Conservation (phyloP, 257 asterid genomes). For the Scutellaria galericulata region DNA sequence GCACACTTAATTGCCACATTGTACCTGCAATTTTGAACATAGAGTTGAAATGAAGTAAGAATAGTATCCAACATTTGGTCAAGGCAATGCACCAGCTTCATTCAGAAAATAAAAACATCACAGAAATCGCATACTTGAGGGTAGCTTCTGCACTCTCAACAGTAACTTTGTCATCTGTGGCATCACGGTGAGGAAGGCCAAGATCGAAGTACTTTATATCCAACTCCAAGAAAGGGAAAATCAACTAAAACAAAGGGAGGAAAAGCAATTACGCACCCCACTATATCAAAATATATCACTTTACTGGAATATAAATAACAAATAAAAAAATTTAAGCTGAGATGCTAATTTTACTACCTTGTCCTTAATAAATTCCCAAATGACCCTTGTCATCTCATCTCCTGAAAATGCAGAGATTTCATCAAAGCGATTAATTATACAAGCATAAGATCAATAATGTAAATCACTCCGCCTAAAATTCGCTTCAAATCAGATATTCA, state of each 20-base stretch:
- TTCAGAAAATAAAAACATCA: neutral
- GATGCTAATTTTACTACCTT: conserved; percentile 55
- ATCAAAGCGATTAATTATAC: neutral
- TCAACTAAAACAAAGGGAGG: conserved; percentile 58
- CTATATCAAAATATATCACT: conserved; percentile 8
- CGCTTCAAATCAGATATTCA: conserved; percentile 28
- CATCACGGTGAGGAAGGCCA: conserved; percentile 93
- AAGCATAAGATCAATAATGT: neutral
- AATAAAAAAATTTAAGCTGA: conserved; percentile 6
- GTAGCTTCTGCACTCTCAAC: conserved; percentile 99
- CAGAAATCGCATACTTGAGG: conserved; percentile 68
- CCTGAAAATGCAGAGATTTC: conserved; percentile 54
- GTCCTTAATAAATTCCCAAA: conserved; percentile 91
- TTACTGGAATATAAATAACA: neutral
- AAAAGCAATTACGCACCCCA: conserved; percentile 30
- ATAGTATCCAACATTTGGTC: neutral
- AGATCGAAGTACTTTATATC: conserved; percentile 97
- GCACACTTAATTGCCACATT: conserved; percentile 99
- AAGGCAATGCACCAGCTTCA: conserved; percentile 1
- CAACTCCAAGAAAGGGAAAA: conserved; percentile 91
- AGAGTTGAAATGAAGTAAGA: conserved; percentile 6
- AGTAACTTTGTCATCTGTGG: conserved; percentile 95
- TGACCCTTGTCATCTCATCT: conserved; percentile 99
- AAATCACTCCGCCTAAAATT: conserved; percentile 9
- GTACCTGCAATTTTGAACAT: conserved; percentile 58